Evolutionary conservation across 306 rosid species (phyloP), one percentile per base, ranked within the genome.

Genomic region (Cyclanthera cordifolia): DNA sequence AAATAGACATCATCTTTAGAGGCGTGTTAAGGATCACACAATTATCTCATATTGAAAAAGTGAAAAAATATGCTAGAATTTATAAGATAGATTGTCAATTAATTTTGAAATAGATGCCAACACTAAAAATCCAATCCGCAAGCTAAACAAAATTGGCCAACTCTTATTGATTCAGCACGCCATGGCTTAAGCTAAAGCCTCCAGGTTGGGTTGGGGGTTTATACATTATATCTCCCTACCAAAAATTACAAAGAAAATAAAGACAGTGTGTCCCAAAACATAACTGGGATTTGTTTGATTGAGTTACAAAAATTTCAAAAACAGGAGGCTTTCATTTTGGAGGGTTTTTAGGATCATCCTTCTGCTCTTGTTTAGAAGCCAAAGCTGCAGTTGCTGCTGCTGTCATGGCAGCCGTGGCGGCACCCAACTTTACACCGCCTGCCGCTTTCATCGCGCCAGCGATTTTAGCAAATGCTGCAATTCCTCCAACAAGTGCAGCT

Each of bases 321-420:
- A 53, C 23, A 23, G 16, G 24, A 16, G 32, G 27, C 17, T 6
- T 23, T 79, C 17, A 79, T 59, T 76, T 78, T 13, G 75, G 57
- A 39, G 71, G 57, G 73, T 76, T 75, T 81, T 85, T 84, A 48
- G 86, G 54, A 70, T 69, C 76, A 69, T 86, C 88, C 17, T 69
- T 75, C 16, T 75, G 73, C 37, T 90, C 92, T 67, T 85, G 87
- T 74, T 84, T 90, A 21, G 97, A 74, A 12, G 88, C 39, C n/a
- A 86, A 0, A 46, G 91, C 88, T 12, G 96, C 94, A 48, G 87
- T 81, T 70, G 97, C 97, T 24, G 96, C 97, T 3, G 95, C 97
- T 1, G 96, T 85, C 88, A 86, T 78, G 39, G 91, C 94, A 25
- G 86, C 88, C 0, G 96, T 89, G 6, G 96, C 97, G 0, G 81